A percentile compares a stretch with the other conserved stretches of the same genome.
These are phyloP conservation scores for Pezicula carpinea DNA, from an alignment of 2,329 filamentous ascomycete species.

Conservation along the genomic window DNA sequence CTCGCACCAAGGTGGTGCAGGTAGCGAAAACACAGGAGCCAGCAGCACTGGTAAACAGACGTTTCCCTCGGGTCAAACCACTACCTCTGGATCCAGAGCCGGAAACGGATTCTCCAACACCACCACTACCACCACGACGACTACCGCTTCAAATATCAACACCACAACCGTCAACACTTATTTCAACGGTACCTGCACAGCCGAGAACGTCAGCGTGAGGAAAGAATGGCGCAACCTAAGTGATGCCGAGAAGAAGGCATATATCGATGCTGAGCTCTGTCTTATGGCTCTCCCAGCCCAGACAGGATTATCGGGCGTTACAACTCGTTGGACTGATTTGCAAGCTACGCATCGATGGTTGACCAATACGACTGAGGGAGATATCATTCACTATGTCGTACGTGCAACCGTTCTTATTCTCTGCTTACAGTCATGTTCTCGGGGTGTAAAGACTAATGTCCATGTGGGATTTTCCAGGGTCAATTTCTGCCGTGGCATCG, in stretches of 20 bases:
- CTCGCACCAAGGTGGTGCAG: too few species aligned
- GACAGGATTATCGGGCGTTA: constrained; percentile 9
- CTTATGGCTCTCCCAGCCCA: constrained; percentile 4
- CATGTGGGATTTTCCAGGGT: constrained; percentile 14
- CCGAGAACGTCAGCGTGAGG: constrained; percentile 6
- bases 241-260: constrained; percentile 9
- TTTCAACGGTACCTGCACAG: constrained; percentile 5
- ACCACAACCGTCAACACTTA: constrained; percentile 2
- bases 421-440: neutral
- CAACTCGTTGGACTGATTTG: constrained; percentile 34
- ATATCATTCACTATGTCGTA: constrained; percentile 9
- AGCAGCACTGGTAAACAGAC: too few species aligned
- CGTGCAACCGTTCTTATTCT: neutral
- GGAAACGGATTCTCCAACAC: too few species aligned
- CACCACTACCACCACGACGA: too few species aligned
- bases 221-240: constrained; percentile 14
- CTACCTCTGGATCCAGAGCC: too few species aligned
- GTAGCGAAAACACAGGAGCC: too few species aligned
- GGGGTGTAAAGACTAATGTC: neutral
- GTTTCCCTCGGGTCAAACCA: too few species aligned
- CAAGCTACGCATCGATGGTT: constrained; percentile 33
- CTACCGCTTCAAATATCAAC: too few species aligned
- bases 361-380: constrained; percentile 28
- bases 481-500: constrained; percentile 38
- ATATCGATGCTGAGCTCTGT: constrained; percentile 10